Evolutionary conservation across 495 filamentous ascomycete genomes (phyloP).

Genomic region (Staphylotrichum longicolle): DNA sequence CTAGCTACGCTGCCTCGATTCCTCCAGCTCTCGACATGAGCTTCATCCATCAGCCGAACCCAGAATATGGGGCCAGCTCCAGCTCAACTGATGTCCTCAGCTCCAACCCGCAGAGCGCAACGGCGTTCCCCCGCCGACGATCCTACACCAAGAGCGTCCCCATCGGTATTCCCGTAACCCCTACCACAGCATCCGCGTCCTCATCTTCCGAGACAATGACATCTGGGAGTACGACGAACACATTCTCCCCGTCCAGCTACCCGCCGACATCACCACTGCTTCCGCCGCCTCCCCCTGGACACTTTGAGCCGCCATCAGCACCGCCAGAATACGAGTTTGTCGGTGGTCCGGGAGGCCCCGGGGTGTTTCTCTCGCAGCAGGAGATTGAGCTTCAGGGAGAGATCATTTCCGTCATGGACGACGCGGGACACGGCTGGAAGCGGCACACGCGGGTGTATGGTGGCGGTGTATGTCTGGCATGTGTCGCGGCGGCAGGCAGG

Average conservation of each 20-base stretch:
- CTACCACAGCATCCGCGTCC: constrained; percentile 14
- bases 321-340: constrained; percentile 32
- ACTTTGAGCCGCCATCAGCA: constrained; percentile 19
- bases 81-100: constrained; percentile 30
- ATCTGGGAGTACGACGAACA: constrained; percentile 2
- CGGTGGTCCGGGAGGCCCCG: constrained; percentile 31
- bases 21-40: constrained; percentile 37
- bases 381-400: constrained; percentile 45
- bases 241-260: constrained; percentile 45
- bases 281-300: constrained; percentile 36
- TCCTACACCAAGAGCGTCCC: constrained; percentile 46
- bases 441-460: constrained; percentile 52
- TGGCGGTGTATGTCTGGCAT: constrained; percentile 50
- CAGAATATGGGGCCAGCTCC: constrained; percentile 38
- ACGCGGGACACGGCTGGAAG: constrained; percentile 46
- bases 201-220: constrained; percentile 27
- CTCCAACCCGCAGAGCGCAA: constrained; percentile 31
- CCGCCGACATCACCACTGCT: constrained; percentile 44
- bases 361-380: constrained; percentile 21
- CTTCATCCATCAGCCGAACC: constrained; percentile 44
- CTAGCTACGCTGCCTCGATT: constrained; percentile 39
- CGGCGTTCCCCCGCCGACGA: constrained; percentile 36
- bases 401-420: constrained; percentile 46
- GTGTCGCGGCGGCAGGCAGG: constrained; percentile 37
- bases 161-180: constrained; percentile 33